Percentiles rank a stretch among this genome's conserved stretches.
These are phyloP conservation scores for Elaeis oleifera DNA, from an alignment of 202 grass and related monocot genomes.

Conservation along the genomic window DNA sequence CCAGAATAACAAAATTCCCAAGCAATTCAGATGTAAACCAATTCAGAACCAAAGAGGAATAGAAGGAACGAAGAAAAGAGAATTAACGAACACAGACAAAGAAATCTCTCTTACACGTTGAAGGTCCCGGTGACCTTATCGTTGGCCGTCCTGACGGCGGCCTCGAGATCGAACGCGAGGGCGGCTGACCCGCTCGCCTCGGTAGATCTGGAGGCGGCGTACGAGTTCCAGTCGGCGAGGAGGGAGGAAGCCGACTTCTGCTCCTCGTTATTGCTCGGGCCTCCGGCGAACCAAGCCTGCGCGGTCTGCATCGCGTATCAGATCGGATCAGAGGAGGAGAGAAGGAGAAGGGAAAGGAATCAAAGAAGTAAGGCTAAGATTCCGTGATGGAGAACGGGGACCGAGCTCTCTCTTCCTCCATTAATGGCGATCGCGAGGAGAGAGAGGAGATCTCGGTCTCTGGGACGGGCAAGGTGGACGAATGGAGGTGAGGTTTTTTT, in stretches of 20 bases:
- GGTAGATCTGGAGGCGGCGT: conserved; percentile 66
- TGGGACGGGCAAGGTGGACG: too few relatives aligned
- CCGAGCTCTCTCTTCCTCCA: too few relatives aligned
- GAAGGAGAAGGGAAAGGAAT: too few relatives aligned
- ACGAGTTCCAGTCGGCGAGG: conserved; percentile 95
- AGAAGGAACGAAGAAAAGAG: not conserved
- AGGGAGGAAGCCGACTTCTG: conserved; percentile 19
- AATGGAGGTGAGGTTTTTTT: too few relatives aligned
- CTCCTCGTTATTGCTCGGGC: conserved; percentile 29
- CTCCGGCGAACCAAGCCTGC: conserved; percentile 75
- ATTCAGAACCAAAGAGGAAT: not conserved
- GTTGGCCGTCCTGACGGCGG: conserved; percentile 20
- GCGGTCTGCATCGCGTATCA: conserved; percentile 31
- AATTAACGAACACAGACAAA: not conserved
- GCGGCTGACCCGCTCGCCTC: conserved; percentile 47
- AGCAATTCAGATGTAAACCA: not conserved
- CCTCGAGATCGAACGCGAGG: conserved; percentile 69
- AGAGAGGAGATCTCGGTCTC: too few relatives aligned
- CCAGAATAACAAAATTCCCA: too few relatives aligned
- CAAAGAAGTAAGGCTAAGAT: too few relatives aligned
- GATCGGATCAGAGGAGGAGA: too few relatives aligned
- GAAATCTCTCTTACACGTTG: conserved; percentile 24
- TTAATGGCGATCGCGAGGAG: too few relatives aligned
- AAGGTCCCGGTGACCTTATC: conserved; percentile 28
- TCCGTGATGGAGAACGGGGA: too few relatives aligned